Evolutionary conservation across 169 alveolate species (phyloP), one percentile per base, ranked within the genome.

Genomic region (Plasmodium cynomolgi): DNA sequence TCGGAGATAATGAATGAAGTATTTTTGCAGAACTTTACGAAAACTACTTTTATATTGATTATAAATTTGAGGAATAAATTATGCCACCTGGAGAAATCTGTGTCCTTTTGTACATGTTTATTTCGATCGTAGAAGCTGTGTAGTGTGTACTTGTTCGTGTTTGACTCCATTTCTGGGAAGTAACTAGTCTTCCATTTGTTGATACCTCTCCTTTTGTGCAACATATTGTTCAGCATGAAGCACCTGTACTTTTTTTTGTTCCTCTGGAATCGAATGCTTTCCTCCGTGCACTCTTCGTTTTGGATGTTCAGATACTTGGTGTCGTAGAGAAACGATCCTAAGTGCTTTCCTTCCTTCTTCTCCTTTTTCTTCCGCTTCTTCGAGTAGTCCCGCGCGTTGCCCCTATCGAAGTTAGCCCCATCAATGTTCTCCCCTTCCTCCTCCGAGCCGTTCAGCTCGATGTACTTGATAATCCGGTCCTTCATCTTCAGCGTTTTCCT

Each of bases 111-210:
- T 23, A 81, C 50, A 9, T 72, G 83, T 17, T 81, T 90, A 90
- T 90, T 90, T 90, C 94, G 39, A 20, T 79, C 91, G 54, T 90
- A 90, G 50, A 90, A 90, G 47, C 94, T 90, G 47, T 90, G 79
- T 44, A 86, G 47, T 11, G 62, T 79, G 31, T 86, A 86, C 11
- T 39, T 75, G 41, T 86, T 79, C 44, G 74, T 79, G 71, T 77
- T 77, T 0, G 93, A 58, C 37, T n/a, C 7, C 44, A 39, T 41
- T n/a, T 37, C 58, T 33, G 79, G 62, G 11, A 75, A 77, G 81
- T 86, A 86, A 75, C 88, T 80, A 29, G 50, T 58, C 20, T 81
- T 68, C 58, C 47, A 15, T 80, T 17, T 81, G 2, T 74, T 47
- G 2, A 74, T 13, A 0, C 1, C 34, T n/a, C 37, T 68, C 31